Percentiles rank a stretch among this genome's conserved stretches.
Evolutionary conservation across 257 asterid species (phyloP).

Genomic region (Euphrasia confusa): DNA sequence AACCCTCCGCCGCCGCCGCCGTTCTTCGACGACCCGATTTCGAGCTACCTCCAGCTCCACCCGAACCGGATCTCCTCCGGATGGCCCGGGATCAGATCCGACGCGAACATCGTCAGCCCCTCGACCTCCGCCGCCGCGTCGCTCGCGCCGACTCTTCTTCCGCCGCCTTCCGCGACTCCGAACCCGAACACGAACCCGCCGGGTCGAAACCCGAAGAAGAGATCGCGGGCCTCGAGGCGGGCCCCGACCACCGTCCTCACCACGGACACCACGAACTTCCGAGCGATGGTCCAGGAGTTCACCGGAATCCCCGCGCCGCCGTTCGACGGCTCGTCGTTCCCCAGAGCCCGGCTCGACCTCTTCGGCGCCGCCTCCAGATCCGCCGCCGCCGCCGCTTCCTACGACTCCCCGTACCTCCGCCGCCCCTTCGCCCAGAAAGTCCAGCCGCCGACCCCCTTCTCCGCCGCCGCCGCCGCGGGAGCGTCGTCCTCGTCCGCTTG

Average conservation of each 20-base stretch:
- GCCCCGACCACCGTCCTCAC: slow-evolving; percentile 95
- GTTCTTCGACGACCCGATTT: slow-evolving; percentile 49
- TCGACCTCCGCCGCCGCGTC: background rate
- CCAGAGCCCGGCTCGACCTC: slow-evolving; percentile 48
- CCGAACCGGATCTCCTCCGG: slow-evolving; percentile 26
- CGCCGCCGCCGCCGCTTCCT: slow-evolving; percentile 23
- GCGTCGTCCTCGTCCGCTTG: background rate
- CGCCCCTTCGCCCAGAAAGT: slow-evolving; percentile 62
- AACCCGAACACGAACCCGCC: background rate
- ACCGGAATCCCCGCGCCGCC: slow-evolving; percentile 94
- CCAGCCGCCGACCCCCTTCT: slow-evolving; percentile 32
- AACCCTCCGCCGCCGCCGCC: slow-evolving; percentile 14
- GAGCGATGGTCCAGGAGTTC: slow-evolving; percentile 98
- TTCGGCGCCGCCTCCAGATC: slow-evolving; percentile 38
- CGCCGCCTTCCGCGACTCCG: background rate
- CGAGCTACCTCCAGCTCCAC: slow-evolving; percentile 37
- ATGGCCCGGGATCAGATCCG: too few species aligned
- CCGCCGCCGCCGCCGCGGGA: slow-evolving; percentile 14
- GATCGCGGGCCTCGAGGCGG: slow-evolving; percentile 83
- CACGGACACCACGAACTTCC: slow-evolving; percentile 78
- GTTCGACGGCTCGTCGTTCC: slow-evolving; percentile 39
- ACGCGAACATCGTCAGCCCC: slow-evolving; percentile 9
- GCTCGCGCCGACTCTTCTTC: slow-evolving; percentile 8
- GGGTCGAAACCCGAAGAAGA: slow-evolving; percentile 68
- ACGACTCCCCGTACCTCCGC: slow-evolving; percentile 50